Base-by-base conservation (phyloP, 805 yeast genomes). In the Diddensiella transvaalensis region DNA sequence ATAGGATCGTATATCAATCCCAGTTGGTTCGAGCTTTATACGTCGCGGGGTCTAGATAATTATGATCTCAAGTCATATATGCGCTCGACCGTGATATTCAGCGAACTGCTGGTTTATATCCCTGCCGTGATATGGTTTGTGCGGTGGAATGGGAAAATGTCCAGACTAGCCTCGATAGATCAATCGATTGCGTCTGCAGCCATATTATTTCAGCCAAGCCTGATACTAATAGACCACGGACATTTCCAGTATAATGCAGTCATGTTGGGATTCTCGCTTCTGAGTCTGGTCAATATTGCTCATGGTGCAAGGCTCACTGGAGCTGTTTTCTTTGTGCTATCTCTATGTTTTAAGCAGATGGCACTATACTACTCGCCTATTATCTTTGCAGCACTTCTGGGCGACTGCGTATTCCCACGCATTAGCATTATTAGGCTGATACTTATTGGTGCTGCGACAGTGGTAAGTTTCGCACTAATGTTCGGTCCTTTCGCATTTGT, bases 241-340 rank as follows among this genome's bases (percentile, higher is more conserved):
- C 99, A 93, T 68, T 93, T 93, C 69, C 99, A 95, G 68, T 91
- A 81, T 68, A 95, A 93, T 60, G 79, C 89, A 0, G 95, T 93
- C 22, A 91, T 93, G 98, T 76, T 93, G 30, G 99, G 99, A 0
- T 71, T 91, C 15, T 75, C 91, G 3, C 71, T 88, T 22, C 69
- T 80, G 46, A 75, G 95, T 0, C 69, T 93, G 38, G 78, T 77
- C 46, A 82, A 81, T 52, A 70, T 91, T 32, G 61, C 84, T 26
- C 76, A 80, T 49, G 86, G 80, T 24, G 79, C 80, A 59, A 75
- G 79, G 47, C 74, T 82, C 6, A 56, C 81, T 8, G 91, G 95
- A 0, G 81, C 96, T 3, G 65, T 85, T 1, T 81, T 84, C 69
- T 93, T 90, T 64, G 85, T 88, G 2, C 60, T 81, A 40, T 78